Base-by-base conservation (phyloP, 441 rosid genomes). In the Euphorbia schlechtendalii region DNA sequence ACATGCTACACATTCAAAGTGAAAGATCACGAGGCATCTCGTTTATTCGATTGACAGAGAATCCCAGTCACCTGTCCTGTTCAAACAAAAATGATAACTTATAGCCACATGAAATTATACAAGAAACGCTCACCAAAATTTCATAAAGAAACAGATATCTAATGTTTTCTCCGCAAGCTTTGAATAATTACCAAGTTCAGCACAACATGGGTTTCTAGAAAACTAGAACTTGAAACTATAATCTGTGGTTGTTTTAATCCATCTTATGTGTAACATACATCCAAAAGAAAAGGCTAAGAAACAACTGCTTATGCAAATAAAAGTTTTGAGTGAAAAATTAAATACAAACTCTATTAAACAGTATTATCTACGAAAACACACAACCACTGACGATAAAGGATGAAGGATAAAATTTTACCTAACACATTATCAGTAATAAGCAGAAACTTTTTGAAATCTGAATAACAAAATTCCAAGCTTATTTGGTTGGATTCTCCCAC, bases 61-160 rank as follows among this genome's bases (percentile, higher is more conserved):
- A 57, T 49, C 66, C 46, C 14, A 61, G 28, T 69, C 70, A 46
- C 73, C 80, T 80, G 59, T 51, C 61, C 7, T 32, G 63, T 67
- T 63, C 63, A 65, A 54, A 49, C 20, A 59, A 56, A 70, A 28
- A 45, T 20, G 9, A 34, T 24, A 68, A 60, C 58, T 28, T 25
- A 56, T 49, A 54, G n/a, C 48, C 4, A 11, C 10, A 40, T n/a
- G 40, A 46, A 36, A 10, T 30, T 6, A 65, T 18, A 4, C 0
- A 46, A 65, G 30, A 45, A 43, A 55, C 46, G 28, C 36, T 13
- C 49, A 3, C 61, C 8, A 21, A 11, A 34, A 25, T 7, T 24
- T 17, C 45, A 59, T 4, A 59, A 38, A 60, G 8, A 32, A 60
- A 66, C 2, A 41, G 22, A 51, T 12, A 17, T 52, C 7, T 45